Percentiles rank a stretch among this genome's conserved stretches.
Evolutionary conservation across 1,284 basidiomycete species (phyloP).

Genomic region (Cutaneotrichosporon cavernicola): DNA sequence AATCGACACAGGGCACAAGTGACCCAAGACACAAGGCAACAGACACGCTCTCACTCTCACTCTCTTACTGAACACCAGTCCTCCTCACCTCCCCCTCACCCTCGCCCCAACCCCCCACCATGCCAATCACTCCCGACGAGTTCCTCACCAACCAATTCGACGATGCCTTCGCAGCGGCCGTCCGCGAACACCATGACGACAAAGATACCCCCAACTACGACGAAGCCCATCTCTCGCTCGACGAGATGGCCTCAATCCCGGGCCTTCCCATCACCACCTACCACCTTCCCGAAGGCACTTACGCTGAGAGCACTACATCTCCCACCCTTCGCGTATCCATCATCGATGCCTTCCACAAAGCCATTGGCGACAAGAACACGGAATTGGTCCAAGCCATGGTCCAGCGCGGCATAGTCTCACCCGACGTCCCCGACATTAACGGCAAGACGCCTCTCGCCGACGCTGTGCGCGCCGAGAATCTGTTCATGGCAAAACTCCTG

Average conservation of each 20-base stretch:
- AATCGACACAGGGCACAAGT: too few species aligned
- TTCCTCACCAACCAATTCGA: constrained; percentile 5
- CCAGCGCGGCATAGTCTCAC: constrained; percentile 15
- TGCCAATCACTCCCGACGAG: constrained; percentile 11
- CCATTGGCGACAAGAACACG: neutral
- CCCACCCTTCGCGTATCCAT: neutral
- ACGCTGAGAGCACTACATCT: too few species aligned
- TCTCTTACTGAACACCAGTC: too few species aligned
- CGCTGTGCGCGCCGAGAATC: constrained; percentile 1
- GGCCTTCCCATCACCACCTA: neutral
- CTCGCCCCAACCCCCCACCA: neutral
- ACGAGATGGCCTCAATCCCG: neutral
- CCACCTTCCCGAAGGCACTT: neutral
- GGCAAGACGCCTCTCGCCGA: constrained; percentile 9
- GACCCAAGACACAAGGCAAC: too few species aligned
- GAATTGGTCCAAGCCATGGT: constrained; percentile 12
- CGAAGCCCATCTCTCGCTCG: neutral
- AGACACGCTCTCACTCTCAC: too few species aligned
- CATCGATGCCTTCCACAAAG: neutral
- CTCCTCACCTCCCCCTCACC: too few species aligned
- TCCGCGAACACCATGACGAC: neutral
- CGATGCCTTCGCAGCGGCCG: constrained; percentile 1
- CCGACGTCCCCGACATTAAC: neutral
- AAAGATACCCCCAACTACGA: neutral
- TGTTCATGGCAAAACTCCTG: constrained; percentile 8